phyloP scores from a whole-genome alignment of 1,139 yeast genomes.

The Wickerhamomyces sp. region DNA sequence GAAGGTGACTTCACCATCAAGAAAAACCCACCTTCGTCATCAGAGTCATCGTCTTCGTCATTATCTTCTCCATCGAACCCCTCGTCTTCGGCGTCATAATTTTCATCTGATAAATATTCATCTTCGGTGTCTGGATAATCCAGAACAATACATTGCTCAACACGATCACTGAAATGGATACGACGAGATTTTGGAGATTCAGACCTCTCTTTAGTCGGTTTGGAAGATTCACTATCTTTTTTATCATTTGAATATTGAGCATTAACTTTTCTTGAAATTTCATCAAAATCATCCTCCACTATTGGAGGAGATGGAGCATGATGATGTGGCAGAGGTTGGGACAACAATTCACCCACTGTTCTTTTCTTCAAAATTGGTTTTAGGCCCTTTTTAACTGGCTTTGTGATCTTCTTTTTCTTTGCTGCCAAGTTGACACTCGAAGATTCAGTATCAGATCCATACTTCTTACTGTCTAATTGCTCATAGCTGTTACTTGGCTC shows the following conservation, averaged over 20 bases:
- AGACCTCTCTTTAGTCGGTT: not conserved
- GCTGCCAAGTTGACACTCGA: slow-evolving; percentile 25
- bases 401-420: slow-evolving; percentile 18
- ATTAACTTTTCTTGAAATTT: slow-evolving; percentile 55
- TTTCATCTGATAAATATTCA: slow-evolving; percentile 26
- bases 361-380: slow-evolving; percentile 81
- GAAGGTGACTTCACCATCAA: slow-evolving; percentile 50
- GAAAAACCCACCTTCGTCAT: slow-evolving; percentile 70
- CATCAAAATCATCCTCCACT: slow-evolving; percentile 47
- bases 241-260: slow-evolving; percentile 35
- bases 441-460: slow-evolving; percentile 40
- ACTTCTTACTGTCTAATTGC: slow-evolving; percentile 24
- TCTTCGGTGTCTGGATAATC: slow-evolving; percentile 31
- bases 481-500: slow-evolving; percentile 44
- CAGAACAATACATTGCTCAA: slow-evolving; percentile 84
- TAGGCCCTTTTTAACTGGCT: slow-evolving; percentile 22
- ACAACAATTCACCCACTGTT: slow-evolving; percentile 62
- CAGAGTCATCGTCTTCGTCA: slow-evolving; percentile 35
- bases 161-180: slow-evolving; percentile 81
- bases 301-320: slow-evolving; percentile 34
- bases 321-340: slow-evolving; percentile 19
- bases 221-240: not conserved
- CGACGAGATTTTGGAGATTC: slow-evolving; percentile 29
- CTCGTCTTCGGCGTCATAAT: slow-evolving; percentile 15
- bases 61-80: slow-evolving; percentile 26